A percentile compares a stretch with the other conserved stretches of the same genome.
phyloP scores from a whole-genome alignment of 1,284 basidiomycete genomes.

The Malassezia sp. region DNA sequence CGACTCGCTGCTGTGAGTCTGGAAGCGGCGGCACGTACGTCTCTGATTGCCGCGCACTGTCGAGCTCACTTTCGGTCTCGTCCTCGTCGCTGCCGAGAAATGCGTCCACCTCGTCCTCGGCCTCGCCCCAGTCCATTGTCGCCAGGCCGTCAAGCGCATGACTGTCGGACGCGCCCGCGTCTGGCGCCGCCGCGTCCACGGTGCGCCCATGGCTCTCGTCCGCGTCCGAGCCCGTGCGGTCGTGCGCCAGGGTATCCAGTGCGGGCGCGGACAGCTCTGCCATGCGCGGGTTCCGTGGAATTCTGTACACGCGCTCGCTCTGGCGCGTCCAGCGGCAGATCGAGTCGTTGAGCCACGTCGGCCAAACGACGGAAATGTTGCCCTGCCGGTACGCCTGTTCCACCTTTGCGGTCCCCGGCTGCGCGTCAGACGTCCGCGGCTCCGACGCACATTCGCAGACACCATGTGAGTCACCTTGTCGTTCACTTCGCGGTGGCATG shows the following conservation, averaged over 20 bases:
- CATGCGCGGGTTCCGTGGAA: constrained; percentile 14
- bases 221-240: neutral
- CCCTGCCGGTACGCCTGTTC: constrained; percentile 57
- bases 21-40: constrained; percentile 22
- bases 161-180: neutral
- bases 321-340: constrained; percentile 67
- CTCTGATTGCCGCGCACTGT: constrained; percentile 20
- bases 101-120: constrained; percentile 74
- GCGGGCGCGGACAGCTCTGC: neutral
- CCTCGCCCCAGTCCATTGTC: constrained; percentile 57
- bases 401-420: constrained; percentile 71
- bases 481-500: constrained; percentile 60
- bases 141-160: constrained; percentile 18
- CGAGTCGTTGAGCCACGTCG: constrained; percentile 76
- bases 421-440: neutral
- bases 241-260: neutral
- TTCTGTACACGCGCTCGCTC: constrained; percentile 60
- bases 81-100: constrained; percentile 52
- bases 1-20: neutral
- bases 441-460: constrained; percentile 56
- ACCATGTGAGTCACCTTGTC: constrained; percentile 76
- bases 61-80: constrained; percentile 10
- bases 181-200: neutral
- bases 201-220: too few relatives aligned
- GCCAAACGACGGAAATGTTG: constrained; percentile 68